A percentile compares a stretch with the other conserved stretches of the same genome.
Evolutionary conservation across 768 basidiomycete species (phyloP).

Genomic region (Termitomyces sp.): DNA sequence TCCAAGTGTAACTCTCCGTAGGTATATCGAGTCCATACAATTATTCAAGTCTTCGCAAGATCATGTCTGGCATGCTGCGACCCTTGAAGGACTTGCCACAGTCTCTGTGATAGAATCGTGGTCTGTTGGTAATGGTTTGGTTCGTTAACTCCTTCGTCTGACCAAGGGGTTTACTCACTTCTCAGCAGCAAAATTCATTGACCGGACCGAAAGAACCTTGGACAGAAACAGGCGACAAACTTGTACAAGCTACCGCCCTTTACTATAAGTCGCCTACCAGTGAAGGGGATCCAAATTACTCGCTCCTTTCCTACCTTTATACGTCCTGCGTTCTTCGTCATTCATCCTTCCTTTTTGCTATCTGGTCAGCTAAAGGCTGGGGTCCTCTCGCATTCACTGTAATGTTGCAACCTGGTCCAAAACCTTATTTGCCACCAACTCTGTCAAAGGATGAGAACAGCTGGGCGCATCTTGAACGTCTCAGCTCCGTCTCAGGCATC

Average conservation of each 20-base stretch:
- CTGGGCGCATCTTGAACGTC: constrained; percentile 54
- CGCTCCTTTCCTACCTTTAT: constrained; percentile 66
- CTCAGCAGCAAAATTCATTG: constrained; percentile 48
- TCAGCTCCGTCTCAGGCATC: constrained; percentile 65
- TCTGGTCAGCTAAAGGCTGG: constrained; percentile 89
- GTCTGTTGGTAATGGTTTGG: constrained; percentile 68
- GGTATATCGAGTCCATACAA: constrained; percentile 82
- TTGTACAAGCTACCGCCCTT: constrained; percentile 56
- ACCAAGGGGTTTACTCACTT: constrained; percentile 7
- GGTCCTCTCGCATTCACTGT: constrained; percentile 70
- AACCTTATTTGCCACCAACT: constrained; percentile 55
- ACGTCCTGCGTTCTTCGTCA: constrained; percentile 66
- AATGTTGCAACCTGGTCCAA: constrained; percentile 63
- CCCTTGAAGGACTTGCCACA: constrained; percentile 81
- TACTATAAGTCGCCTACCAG: constrained; percentile 56
- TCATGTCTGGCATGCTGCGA: constrained; percentile 83
- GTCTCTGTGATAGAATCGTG: constrained; percentile 80
- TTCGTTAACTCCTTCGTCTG: constrained; percentile 32
- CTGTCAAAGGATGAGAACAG: constrained; percentile 41
- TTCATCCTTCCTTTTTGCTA: constrained; percentile 64
- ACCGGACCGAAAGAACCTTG: constrained; percentile 62
- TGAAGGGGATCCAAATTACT: constrained; percentile 53
- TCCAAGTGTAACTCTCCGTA: constrained; percentile 23
- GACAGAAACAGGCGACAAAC: constrained; percentile 69
- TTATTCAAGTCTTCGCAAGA: constrained; percentile 75